Base-by-base conservation (phyloP, 768 basidiomycete species). In the Mycena crocata region DNA sequence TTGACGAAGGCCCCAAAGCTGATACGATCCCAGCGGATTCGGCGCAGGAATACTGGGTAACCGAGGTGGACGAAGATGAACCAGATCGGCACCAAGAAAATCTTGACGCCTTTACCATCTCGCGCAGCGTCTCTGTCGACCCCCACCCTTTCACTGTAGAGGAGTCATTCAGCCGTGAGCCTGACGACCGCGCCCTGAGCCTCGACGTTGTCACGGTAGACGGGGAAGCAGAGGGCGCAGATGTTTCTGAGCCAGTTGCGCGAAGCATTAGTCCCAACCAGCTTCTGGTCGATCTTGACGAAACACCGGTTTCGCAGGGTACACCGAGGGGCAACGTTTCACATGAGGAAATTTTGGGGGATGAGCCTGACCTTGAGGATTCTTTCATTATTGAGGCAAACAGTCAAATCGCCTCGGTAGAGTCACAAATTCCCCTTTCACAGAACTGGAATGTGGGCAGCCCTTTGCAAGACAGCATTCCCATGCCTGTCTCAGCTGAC, bases 401-500 rank as follows among this genome's bases (percentile, higher is more conserved):
- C 21, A 23, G 26, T 28, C 12, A 40, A 44, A 2, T 13, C 5
- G 24, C 6, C 13, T 26, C 23, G 31, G 9, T 26, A 32, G 49
- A 50, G 1, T 10, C 49, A 1, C 62, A 60, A 40, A 42, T 39
- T 28, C 5, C 50, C 34, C 32, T 45, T 23, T 19, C 31, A 30
- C 30, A 40, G 14, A 31, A 45, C 50, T 37, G 49, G 13, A n/a
- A 45, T 31, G 35, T 2, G 17, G 57, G 31, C 57, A 34, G 65
- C n/a, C 57, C 69, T 23, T 49, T 70, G 26, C 50, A 26, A 23
- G 60, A 40, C 30, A 57, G 50, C 17, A 63, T 76, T 48, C 80
- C 82, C 13, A 80, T 83, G 76, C 84, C 84, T 23, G 69, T 84
- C 45, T 78, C 75, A 10, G 83, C 84, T 9, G 79, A 85, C 68